Conservation (phyloP, 306 rosid species). For the Mimosa bimucronata region DNA sequence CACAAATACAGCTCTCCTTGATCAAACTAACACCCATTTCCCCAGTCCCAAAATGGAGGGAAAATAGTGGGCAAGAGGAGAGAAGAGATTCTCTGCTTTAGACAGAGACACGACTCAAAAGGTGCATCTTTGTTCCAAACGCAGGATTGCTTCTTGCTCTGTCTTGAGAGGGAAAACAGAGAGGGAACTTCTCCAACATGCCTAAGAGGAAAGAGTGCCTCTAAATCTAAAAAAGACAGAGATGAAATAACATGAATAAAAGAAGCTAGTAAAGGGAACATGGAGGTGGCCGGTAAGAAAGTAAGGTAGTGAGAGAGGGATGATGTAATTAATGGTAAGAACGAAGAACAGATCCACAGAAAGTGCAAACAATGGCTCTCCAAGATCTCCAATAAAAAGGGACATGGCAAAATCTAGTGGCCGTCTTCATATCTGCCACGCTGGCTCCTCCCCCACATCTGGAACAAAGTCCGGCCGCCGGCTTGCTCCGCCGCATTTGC, state of each 20-base stretch:
- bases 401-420: conserved; percentile 82
- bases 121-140: background rate
- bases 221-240: background rate
- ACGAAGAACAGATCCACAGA: conserved; percentile 72
- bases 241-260: background rate
- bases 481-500: conserved; percentile 74
- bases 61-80: background rate
- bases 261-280: background rate
- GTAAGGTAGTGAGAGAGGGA: background rate
- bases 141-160: background rate
- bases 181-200: background rate
- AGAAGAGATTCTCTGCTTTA: background rate
- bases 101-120: background rate
- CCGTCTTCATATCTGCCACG: conserved; percentile 83
- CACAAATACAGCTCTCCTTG: background rate
- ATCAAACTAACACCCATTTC: background rate
- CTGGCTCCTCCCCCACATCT: conserved; percentile 94
- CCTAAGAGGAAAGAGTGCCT: background rate
- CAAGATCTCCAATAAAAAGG: conserved; percentile 84
- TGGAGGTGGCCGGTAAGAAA: background rate
- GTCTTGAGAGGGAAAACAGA: background rate
- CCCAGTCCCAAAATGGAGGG: background rate
- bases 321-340: conserved; percentile 45
- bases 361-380: conserved; percentile 79
- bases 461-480: conserved; percentile 82